A percentile compares a stretch with the other conserved stretches of the same genome.
Evolutionary conservation across 139 green algal genomes (phyloP).

Genomic region (Pseudopediastrum boryanum): DNA sequence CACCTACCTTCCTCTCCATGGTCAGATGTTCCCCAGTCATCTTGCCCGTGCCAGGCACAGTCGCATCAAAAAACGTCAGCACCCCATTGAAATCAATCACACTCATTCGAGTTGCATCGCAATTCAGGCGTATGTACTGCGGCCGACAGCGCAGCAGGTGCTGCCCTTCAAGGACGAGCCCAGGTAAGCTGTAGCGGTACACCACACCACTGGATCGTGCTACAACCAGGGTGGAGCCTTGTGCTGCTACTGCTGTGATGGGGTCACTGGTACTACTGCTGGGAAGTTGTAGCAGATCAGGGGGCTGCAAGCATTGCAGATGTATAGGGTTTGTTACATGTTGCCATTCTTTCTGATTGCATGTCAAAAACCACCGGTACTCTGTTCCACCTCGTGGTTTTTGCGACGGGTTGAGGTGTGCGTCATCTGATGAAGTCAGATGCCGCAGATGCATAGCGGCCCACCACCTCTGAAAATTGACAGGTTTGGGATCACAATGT

Average conservation of each 20-base stretch:
- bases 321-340: too few species aligned
- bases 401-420: too few species aligned
- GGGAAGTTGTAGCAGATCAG: too few species aligned
- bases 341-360: too few species aligned
- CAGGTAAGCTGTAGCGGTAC: conserved; percentile 64
- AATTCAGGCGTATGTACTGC: conserved; percentile 72
- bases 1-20: conserved; percentile 62
- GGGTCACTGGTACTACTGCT: conserved; percentile 57
- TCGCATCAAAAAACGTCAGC: conserved; percentile 73
- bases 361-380: too few species aligned
- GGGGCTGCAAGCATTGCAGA: too few species aligned
- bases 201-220: conserved; percentile 65
- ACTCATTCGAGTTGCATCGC: conserved; percentile 66
- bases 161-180: conserved; percentile 55
- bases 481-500: too few species aligned
- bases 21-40: conserved; percentile 57
- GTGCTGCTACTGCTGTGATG: conserved; percentile 64
- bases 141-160: conserved; percentile 63
- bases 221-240: conserved; percentile 62
- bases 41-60: conserved; percentile 16
- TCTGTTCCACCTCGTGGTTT: too few species aligned
- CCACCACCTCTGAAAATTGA: too few species aligned
- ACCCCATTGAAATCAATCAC: conserved; percentile 82
- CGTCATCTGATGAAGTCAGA: too few species aligned
- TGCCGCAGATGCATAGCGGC: too few species aligned